A percentile compares a stretch with the other conserved stretches of the same genome.
These are phyloP conservation scores for Cryphonectria nitschkei DNA, from an alignment of 2,329 filamentous ascomycete genomes.

Conservation along the genomic window DNA sequence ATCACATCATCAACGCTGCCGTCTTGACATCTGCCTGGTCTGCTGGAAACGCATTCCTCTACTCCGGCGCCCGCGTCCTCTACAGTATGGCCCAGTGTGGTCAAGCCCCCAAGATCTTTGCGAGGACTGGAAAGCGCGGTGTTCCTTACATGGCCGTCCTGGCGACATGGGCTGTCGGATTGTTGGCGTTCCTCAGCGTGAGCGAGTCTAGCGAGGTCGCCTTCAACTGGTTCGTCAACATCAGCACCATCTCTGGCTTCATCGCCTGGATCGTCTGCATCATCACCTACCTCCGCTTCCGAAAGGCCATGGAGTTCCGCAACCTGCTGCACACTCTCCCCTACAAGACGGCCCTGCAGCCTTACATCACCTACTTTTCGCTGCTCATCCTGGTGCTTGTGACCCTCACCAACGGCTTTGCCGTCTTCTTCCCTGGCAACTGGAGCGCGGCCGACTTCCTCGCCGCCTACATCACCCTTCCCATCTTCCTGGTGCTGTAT, in stretches of 20 bases:
- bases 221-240: slow-evolving; percentile 73
- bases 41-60: slow-evolving; percentile 64
- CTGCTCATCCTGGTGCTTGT: slow-evolving; percentile 63
- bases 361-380: slow-evolving; percentile 66
- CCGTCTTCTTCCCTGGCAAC: slow-evolving; percentile 68
- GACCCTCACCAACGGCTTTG: slow-evolving; percentile 76
- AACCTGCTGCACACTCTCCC: slow-evolving; percentile 55
- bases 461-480: slow-evolving; percentile 66
- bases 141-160: slow-evolving; percentile 62
- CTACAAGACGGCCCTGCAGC: slow-evolving; percentile 57
- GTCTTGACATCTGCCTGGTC: slow-evolving; percentile 70
- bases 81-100: slow-evolving; percentile 69
- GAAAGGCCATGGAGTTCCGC: slow-evolving; percentile 56
- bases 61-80: slow-evolving; percentile 70
- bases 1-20: slow-evolving; percentile 69
- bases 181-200: slow-evolving; percentile 72
- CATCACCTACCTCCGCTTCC: slow-evolving; percentile 63
- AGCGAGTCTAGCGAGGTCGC: slow-evolving; percentile 64
- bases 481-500: slow-evolving; percentile 64
- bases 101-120: slow-evolving; percentile 67
- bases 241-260: slow-evolving; percentile 66
- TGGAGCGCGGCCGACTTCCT: slow-evolving; percentile 68
- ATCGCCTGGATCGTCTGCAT: slow-evolving; percentile 64
- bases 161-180: slow-evolving; percentile 60
- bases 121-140: slow-evolving; percentile 61